Evolutionary conservation across 306 rosid species (phyloP), one percentile per base, ranked within the genome.

Genomic region (Lathyrus aphaca): DNA sequence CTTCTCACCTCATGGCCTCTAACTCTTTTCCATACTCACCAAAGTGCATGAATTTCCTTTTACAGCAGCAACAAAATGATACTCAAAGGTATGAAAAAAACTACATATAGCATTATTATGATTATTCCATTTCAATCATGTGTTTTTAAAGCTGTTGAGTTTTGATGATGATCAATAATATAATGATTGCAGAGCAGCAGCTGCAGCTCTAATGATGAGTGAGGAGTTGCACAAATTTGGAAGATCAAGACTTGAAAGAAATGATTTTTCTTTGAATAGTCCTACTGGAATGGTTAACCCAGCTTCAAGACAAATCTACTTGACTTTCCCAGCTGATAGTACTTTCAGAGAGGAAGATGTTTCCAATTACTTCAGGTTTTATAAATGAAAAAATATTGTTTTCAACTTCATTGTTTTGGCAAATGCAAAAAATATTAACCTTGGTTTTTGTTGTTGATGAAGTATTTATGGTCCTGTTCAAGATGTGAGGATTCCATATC

Each of bases 331-430:
- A 5, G 99, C 99, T 0, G 97, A 94, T 49, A 94, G 99, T 77
- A 94, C 97, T 73, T 94, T 94, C 74, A 87, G 96, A 72, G 99
- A 94, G 79, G 96, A 94, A 83, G 99, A 94, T 74, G 99, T 94
- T 37, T 94, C 99, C 3, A 89, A 83, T 39, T 94, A 94, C 81
- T 94, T 94, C 87, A 94, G 99, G 99, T 94, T 73, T 6, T 39
- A 46, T 40, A 18, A 4, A 30, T 39, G 17, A 39, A 32, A 27
- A 5, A 2, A 10, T 14, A 1, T 5, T 19, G 16, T 11, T 19
- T 42, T 9, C n/a, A 11, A 37, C 60, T 1, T 67, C 66, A 2
- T 69, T 53, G 32, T 50, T 62, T 64, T 63, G 14, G 30, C 37
- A 37, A 27, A 50, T 42, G 60, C 14, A 38, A 38, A 40, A 40